A percentile compares a stretch with the other conserved stretches of the same genome.
These are phyloP conservation scores for Gentiana macrophylla DNA, from an alignment of 257 asterid species.

Conservation along the genomic window DNA sequence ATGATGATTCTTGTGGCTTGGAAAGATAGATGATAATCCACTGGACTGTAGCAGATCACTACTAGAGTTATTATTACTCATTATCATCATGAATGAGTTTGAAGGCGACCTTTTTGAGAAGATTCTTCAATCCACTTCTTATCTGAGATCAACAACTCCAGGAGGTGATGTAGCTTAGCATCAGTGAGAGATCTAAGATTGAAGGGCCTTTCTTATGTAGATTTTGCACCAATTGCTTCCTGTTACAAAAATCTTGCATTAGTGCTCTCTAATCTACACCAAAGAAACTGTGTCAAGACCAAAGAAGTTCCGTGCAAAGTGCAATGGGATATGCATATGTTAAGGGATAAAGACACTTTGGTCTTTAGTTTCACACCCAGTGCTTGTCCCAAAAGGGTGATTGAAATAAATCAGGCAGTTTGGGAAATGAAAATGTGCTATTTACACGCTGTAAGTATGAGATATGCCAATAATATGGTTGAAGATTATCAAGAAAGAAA, in stretches of 20 bases:
- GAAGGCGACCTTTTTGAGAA: constrained; percentile 37
- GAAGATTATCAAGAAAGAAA: too few species aligned
- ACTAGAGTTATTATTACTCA: neutral
- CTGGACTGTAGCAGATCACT: constrained; percentile 16
- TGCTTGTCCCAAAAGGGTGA: too few species aligned
- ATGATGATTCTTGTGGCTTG: constrained; percentile 5
- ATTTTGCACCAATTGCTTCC: constrained; percentile 47
- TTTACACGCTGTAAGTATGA: too few species aligned
- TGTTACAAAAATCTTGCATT: constrained; percentile 12
- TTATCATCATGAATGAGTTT: constrained; percentile 25
- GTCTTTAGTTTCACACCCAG: too few species aligned
- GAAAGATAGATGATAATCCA: constrained; percentile 46
- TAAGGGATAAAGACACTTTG: too few species aligned
- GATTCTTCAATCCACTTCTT: constrained; percentile 74
- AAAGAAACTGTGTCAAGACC: too few species aligned
- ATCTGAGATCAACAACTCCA: constrained; percentile 54
- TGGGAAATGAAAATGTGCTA: too few species aligned
- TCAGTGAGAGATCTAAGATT: constrained; percentile 39
- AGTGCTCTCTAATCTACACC: too few species aligned
- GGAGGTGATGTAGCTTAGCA: constrained; percentile 45
- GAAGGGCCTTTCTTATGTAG: constrained; percentile 44
- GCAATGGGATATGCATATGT: too few species aligned
- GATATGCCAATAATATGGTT: too few species aligned
- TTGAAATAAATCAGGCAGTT: too few species aligned
- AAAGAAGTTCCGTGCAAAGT: too few species aligned